Evolutionary conservation across 208 protist species (phyloP), one percentile per base, ranked within the genome.

Genomic region (Trypanosoma melophagium): DNA sequence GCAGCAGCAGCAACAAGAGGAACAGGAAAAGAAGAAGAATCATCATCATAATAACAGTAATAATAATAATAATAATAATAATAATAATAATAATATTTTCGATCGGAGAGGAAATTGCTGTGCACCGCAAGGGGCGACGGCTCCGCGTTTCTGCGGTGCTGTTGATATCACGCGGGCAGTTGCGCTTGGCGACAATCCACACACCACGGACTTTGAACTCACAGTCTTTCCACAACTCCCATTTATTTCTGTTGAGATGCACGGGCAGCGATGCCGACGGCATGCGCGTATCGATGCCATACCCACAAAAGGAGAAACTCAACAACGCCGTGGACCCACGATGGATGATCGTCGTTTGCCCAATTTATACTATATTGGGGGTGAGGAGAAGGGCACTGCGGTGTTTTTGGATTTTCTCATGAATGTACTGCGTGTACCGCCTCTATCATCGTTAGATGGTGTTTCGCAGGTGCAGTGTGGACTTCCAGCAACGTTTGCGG

Each of bases 141-240:
- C 14, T 0, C 8, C 38, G n/a, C 21, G 62, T 59, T 81, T 90
- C 14, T 63, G 66, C 13, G 75, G 75, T 16, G 69, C 74, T 13
- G 79, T 95, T 3, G 50, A 59, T 22, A 10, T 49, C 21, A 17
- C 66, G 49, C 69, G 73, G 64, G 77, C 81, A 22, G 63, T 93
- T 40, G 79, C 90, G 13, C 57, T 95, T 14, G 90, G 90, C 51
- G 90, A 95, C 67, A 95, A 95, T 57, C 90, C 90, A 24, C 87
- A 93, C 55, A 79, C 83, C 7, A 89, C 81, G 10, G 90, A 95
- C 50, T 91, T 81, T 62, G 86, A 90, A 72, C 76, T 95, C 16
- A 95, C 90, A 10, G 85, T 92, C 7, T 91, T 93, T 56, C 60
- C 71, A 16, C 75, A 84, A 25, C 62, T 95, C 1, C 71, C 71